phyloP scores from a whole-genome alignment of 352 stramenopile species.

The Phytopythium litorale region DNA sequence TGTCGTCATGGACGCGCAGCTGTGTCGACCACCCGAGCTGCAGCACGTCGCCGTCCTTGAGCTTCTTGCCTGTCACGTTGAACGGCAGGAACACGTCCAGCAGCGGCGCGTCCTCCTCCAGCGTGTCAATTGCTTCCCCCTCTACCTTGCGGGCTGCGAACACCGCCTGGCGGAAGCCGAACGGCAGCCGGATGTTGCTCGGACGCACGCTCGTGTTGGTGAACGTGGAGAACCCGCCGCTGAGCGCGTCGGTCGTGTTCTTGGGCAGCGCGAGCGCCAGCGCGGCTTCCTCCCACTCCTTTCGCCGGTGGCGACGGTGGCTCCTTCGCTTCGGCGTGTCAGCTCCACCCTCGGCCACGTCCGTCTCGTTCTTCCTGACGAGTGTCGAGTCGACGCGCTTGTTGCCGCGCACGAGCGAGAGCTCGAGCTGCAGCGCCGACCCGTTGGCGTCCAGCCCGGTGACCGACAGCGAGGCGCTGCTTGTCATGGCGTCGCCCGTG shows the following conservation, averaged over 20 bases:
- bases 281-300: background rate
- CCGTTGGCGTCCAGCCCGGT: conserved; percentile 36
- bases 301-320: background rate
- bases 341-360: conserved; percentile 4
- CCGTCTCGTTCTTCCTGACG: conserved; percentile 4
- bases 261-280: background rate
- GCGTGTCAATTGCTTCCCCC: background rate
- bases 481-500: conserved; percentile 49
- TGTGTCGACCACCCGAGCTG: conserved; percentile 46
- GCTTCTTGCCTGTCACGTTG: conserved; percentile 65
- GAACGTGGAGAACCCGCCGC: conserved; percentile 50
- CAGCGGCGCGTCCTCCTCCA: conserved; percentile 10
- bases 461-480: conserved; percentile 44
- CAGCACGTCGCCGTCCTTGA: conserved; percentile 44
- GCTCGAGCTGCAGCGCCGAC: conserved; percentile 34
- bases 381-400: conserved; percentile 24
- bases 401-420: conserved; percentile 53
- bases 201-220: conserved; percentile 62
- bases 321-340: conserved; percentile 1
- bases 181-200: conserved; percentile 51
- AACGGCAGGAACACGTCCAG: conserved; percentile 66
- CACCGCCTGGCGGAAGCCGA: conserved; percentile 60
- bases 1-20: conserved; percentile 45
- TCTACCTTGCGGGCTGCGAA: conserved; percentile 14
- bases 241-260: conserved; percentile 7